Evolutionary conservation across 2,329 filamentous ascomycete species (phyloP), one percentile per base, ranked within the genome.

Genomic region (Pseudogymnoascus destructans): DNA sequence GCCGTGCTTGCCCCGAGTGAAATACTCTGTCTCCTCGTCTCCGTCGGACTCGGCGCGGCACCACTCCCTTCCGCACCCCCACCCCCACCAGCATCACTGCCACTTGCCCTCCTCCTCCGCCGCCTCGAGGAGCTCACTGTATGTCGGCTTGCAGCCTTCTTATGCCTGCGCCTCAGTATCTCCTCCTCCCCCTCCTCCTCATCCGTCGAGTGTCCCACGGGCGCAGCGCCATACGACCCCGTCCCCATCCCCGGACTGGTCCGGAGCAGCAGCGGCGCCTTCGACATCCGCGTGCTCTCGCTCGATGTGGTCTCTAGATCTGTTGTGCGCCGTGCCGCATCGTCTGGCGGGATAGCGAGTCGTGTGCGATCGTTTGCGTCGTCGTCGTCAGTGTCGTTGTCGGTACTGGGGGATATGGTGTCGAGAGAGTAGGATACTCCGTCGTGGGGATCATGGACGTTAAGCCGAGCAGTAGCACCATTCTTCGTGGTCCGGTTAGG

Each of bases 211-310:
- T 69, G 73, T 35, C 73, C 68, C 40, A 77, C 65, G 4, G 78
- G 79, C 19, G 80, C 74, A 3, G 79, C 79, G 58, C 81, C 80
- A 68, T 84, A 84, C 13, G 80, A 82, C 19, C 79, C 78, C 33
- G 79, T 81, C 59, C 79, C 80, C 67, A 79, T 76, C 32, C 78
- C 79, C 42, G 80, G 80, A 63, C 80, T 79, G 55, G 80, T 80
- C 61, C 79, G 77, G 68, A 81, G 70, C 58, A 85, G 72, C 59
- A 84, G 75, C 60, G 80, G 80, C 61, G 76, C 72, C 67, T 73
- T 73, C 56, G 73, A 74, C 73, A 74, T 74, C 27, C 46, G 46
- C 27, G 11, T n/a, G 21, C 27, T 52, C 23, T 27, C 54, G 35
- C 66, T 33, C 30, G 19, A 5, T 38, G 54, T 25, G 13, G 54